A percentile compares a stretch with the other conserved stretches of the same genome.
Evolutionary conservation across 2,329 filamentous ascomycete genomes (phyloP).

Genomic region (Apiospora marii): DNA sequence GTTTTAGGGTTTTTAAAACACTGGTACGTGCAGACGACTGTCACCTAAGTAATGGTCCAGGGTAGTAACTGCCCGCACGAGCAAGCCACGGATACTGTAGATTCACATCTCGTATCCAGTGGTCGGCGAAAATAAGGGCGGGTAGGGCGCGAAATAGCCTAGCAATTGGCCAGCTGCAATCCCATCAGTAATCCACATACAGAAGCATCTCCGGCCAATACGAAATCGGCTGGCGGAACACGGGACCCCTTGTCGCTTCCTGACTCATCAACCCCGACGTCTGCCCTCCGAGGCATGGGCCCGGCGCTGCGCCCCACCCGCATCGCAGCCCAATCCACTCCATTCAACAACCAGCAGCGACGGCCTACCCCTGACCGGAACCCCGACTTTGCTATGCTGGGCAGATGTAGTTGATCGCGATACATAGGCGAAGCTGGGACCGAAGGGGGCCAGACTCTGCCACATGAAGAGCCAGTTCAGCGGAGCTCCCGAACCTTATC

Average conservation of each 20-base stretch:
- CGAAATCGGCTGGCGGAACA: background rate
- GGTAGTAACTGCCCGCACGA: too few species aligned
- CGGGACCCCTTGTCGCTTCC: background rate
- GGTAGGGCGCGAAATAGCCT: background rate
- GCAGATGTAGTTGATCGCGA: background rate
- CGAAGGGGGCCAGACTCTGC: background rate
- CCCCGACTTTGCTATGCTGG: background rate
- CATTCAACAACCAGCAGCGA: background rate
- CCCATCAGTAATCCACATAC: background rate
- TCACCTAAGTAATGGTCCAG: too few species aligned
- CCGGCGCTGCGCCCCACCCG: background rate
- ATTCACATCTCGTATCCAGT: background rate
- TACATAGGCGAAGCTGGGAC: background rate
- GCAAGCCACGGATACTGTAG: background rate
- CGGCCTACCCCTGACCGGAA: background rate
- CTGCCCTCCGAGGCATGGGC: background rate
- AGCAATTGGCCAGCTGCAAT: background rate
- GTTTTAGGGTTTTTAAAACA: background rate
- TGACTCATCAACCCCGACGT: background rate
- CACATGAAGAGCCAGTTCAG: background rate
- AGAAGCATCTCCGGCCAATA: background rate
- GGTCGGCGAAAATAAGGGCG: background rate
- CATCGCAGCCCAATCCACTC: background rate
- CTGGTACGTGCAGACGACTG: background rate
- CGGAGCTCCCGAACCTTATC: background rate